Conservation (phyloP, 192 early-diverging fungal genomes). For the Gryganskiella cystojenkinii region DNA sequence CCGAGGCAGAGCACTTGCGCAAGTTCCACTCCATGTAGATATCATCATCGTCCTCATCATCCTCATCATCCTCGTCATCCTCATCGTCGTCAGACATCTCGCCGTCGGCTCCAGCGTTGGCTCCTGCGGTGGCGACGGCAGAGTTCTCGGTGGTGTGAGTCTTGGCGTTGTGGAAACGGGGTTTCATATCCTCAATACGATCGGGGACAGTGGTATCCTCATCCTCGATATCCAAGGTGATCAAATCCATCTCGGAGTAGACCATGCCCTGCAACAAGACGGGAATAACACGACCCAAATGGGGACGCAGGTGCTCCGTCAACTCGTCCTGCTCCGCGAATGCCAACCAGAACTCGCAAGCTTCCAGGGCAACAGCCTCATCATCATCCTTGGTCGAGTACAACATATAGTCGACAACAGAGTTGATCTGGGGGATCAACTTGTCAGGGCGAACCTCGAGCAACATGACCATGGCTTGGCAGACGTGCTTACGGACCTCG, state of each 20-base stretch:
- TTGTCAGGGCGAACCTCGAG: constrained; percentile 88
- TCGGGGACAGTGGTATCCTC: constrained; percentile 92
- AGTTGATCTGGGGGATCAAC: constrained; percentile 87
- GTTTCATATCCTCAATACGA: constrained; percentile 92
- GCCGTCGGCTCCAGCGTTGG: constrained; percentile 9
- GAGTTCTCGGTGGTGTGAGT: constrained; percentile 76
- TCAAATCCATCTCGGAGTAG: constrained; percentile 92
- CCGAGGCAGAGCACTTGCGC: constrained; percentile 97
- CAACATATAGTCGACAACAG: constrained; percentile 96
- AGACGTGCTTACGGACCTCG: constrained; percentile 91
- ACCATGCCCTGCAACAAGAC: constrained; percentile 96
- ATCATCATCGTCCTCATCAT: constrained; percentile 89
- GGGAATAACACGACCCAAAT: constrained; percentile 84
- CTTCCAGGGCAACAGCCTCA: constrained; percentile 92
- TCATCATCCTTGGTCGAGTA: constrained; percentile 91
- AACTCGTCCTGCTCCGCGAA: constrained; percentile 94
- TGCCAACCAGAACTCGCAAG: constrained; percentile 98
- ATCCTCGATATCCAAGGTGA: constrained; percentile 79
- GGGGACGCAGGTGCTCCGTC: constrained; percentile 75
- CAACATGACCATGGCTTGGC: constrained; percentile 93
- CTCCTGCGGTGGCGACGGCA: constrained; percentile 50
- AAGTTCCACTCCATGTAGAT: constrained; percentile 95
- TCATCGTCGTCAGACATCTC: constrained; percentile 63
- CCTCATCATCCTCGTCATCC: constrained; percentile 86
- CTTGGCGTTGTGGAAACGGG: constrained; percentile 89